Percentiles rank a stretch among this genome's conserved stretches.
These are phyloP conservation scores for Ustilago esculenta DNA, from an alignment of 1,284 basidiomycete genomes.

Conservation along the genomic window DNA sequence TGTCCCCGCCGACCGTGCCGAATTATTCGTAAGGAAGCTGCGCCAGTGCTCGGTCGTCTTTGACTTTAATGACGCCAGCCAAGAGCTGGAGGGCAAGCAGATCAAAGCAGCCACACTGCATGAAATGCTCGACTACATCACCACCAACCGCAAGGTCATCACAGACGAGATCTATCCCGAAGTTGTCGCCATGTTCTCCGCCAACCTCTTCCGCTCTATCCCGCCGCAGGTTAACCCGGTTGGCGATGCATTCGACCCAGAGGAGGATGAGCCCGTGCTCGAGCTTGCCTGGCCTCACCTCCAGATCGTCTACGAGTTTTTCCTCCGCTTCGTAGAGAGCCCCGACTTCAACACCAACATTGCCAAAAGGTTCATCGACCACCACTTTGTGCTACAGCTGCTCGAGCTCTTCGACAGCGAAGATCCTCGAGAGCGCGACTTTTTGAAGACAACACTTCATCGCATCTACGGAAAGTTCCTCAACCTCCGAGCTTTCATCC, in stretches of 20 bases:
- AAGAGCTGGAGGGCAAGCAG: conserved; percentile 96
- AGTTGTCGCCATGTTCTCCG: conserved; percentile 89
- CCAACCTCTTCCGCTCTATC: conserved; percentile 98
- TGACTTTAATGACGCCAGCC: conserved; percentile 97
- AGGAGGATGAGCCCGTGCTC: conserved; percentile 98
- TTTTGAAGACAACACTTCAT: conserved; percentile 98
- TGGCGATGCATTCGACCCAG: conserved; percentile 98
- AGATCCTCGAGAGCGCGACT: conserved; percentile 98
- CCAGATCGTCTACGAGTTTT: conserved; percentile 99
- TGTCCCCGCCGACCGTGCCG: conserved; percentile 83
- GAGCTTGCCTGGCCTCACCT: conserved; percentile 99
- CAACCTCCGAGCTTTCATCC: conserved; percentile 97
- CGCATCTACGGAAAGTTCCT: conserved; percentile 99
- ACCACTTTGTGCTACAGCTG: conserved; percentile 89
- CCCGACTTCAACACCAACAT: conserved; percentile 98
- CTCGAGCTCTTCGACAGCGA: conserved; percentile 99
- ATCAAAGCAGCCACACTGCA: conserved; percentile 97
- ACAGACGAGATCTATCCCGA: conserved; percentile 98
- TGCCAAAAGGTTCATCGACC: conserved; percentile 97
- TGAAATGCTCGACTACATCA: conserved; percentile 99
- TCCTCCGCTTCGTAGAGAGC: conserved; percentile 97
- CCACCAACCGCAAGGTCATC: conserved; percentile 93
- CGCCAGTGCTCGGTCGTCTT: conserved; percentile 96
- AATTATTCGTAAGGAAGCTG: conserved; percentile 92
- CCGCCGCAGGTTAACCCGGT: conserved; percentile 98